Conservation (phyloP, 2,329 filamentous ascomycete species). For the Scolecobasidium constrictum region DNA sequence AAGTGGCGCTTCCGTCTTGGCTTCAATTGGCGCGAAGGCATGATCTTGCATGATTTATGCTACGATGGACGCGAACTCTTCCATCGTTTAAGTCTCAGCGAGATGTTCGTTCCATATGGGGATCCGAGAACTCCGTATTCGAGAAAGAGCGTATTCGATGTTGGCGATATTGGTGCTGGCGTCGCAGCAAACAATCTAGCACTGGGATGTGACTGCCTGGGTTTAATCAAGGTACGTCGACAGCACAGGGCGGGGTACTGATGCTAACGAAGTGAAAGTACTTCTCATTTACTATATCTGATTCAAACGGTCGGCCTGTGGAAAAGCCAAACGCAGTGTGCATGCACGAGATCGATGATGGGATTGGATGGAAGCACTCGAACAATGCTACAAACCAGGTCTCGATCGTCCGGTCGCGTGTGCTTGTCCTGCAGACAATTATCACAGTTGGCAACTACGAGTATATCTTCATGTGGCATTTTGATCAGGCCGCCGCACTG, state of each 20-base stretch:
- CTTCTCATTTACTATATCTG: conserved; percentile 46
- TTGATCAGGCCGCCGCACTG: conserved; percentile 33
- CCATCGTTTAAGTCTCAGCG: conserved; percentile 55
- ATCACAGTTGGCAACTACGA: conserved; percentile 62
- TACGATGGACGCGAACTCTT: conserved; percentile 58
- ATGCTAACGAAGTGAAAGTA: conserved; percentile 35
- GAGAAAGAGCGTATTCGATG: conserved; percentile 33
- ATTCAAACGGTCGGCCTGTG: conserved; percentile 43
- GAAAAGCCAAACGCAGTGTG: conserved; percentile 51
- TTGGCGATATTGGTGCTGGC: conserved; percentile 32
- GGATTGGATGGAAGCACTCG: conserved; percentile 60
- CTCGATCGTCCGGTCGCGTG: conserved; percentile 49
- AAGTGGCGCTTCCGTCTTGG: conserved; percentile 33
- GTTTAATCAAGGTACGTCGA: conserved; percentile 56
- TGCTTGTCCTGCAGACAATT: conserved; percentile 57
- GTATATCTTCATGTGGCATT: conserved; percentile 54
- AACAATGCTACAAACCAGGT: conserved; percentile 54
- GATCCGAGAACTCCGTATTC: conserved; percentile 30
- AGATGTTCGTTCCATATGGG: conserved; percentile 61
- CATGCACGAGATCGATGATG: conserved; percentile 58
- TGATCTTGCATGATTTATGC: conserved; percentile 57
- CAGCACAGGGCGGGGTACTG: conserved; percentile 39
- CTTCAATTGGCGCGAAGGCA: conserved; percentile 42
- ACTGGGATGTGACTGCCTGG: conserved; percentile 49
- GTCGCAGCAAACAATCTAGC: conserved; percentile 32